Base-by-base conservation (phyloP, 805 yeast genomes). In the Yarrowia sp. region DNA sequence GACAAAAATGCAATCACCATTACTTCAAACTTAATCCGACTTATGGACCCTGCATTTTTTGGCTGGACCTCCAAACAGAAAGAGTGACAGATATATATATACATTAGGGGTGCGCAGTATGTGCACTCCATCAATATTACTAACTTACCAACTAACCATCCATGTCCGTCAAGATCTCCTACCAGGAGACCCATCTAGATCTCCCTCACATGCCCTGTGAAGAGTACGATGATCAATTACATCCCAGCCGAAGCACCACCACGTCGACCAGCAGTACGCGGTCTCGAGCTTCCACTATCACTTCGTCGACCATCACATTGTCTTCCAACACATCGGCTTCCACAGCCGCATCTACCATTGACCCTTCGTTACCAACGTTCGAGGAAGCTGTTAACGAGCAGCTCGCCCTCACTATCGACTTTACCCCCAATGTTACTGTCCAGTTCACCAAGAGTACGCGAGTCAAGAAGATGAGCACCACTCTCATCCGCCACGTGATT, bases 131-230 rank as follows among this genome's bases (percentile, higher is more conserved):
- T 44, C 24, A 24, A 36, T 1, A 6, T 14, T 36, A 24, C 44
- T 36, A 22, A 36, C 61, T 52, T 22, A 33, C 43, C 43, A 24
- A 24, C 33, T 10, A 11, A 36, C 35, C 12, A 38, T 40, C 33
- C n/a, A 56, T 58, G 62, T 40, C 51, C 12, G 26, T 41, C 22
- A 16, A 4, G 14, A 30, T 58, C 22, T 58, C 62, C 22, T 58
- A 58, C 32, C 12, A 30, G 28, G 40, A 41, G 36, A 32, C 43
- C 62, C 48, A 41, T 41, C 51, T 58, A 28, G 62, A 58, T 32
- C 62, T 58, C 36, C 62, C 62, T 5, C 51, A 40, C 32, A 40
- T 58, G 48, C 62, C 62, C 51, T 58, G 62, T 21, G 62, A 58
- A 41, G 62, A 58, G 16, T 58, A 58, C 51, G 51, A 40, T 32